A percentile compares a stretch with the other conserved stretches of the same genome.
Conservation (phyloP, 257 asterid species). For the Coffea eugenioides region DNA sequence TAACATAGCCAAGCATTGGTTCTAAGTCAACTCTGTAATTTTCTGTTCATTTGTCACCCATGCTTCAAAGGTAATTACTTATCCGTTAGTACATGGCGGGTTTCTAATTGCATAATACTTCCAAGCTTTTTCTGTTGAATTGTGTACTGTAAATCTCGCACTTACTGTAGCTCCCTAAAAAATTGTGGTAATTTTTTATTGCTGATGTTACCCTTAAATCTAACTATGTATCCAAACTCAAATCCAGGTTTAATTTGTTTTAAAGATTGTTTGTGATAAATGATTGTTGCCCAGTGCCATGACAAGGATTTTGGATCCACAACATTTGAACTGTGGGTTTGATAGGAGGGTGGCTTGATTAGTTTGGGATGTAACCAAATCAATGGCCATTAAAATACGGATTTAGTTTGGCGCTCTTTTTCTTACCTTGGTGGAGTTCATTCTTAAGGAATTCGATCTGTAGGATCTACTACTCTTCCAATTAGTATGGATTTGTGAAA, state of each 20-base stretch:
- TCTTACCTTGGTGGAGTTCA: background rate
- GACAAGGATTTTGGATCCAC: background rate
- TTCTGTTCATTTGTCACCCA: background rate
- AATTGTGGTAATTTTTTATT: background rate
- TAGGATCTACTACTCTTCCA: background rate
- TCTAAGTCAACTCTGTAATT: background rate
- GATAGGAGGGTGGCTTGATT: background rate
- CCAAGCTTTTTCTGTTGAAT: background rate
- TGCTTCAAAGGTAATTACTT: background rate
- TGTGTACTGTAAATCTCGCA: background rate
- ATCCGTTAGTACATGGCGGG: background rate
- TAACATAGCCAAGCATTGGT: background rate
- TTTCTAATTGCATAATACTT: background rate
- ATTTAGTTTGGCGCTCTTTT: background rate
- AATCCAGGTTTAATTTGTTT: background rate
- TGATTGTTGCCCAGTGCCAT: background rate
- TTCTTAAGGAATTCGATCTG: background rate
- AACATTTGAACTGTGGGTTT: background rate
- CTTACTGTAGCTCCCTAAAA: background rate
- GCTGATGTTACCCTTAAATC: background rate
- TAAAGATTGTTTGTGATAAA: background rate
- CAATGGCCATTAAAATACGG: background rate
- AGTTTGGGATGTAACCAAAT: background rate
- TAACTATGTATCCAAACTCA: background rate
- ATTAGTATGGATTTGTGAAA: background rate